Conservation (phyloP, 78 protist species). For the Speleostelium caveatum region DNA sequence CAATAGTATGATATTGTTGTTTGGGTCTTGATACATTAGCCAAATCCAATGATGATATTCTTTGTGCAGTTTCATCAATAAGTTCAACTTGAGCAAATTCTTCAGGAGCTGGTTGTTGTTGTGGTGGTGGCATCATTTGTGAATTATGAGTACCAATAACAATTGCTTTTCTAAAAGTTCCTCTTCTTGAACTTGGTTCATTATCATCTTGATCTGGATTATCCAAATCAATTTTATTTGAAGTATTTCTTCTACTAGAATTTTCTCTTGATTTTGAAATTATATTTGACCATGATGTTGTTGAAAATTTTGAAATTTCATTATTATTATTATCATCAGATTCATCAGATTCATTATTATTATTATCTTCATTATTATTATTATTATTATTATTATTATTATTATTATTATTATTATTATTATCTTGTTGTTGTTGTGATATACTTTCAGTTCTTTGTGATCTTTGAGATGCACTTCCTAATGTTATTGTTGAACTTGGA, state of each 20-base stretch:
- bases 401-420: neutral
- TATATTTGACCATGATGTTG: conserved; percentile 30
- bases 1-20: conserved; percentile 76
- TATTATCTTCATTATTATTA: neutral
- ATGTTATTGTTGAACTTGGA: neutral
- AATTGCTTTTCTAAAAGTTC: conserved; percentile 61
- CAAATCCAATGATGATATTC: conserved; percentile 55
- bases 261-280: conserved; percentile 1
- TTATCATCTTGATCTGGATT: neutral
- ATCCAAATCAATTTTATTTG: neutral
- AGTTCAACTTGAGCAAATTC: neutral
- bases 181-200: conserved; percentile 31
- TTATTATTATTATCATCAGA: conserved; percentile 29
- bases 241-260: conserved; percentile 2
- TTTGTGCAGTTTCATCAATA: neutral
- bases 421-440: neutral
- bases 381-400: neutral
- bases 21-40: conserved; percentile 64
- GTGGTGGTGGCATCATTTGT: neutral
- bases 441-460: too few relatives aligned
- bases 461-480: neutral
- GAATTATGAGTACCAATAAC: conserved; percentile 44
- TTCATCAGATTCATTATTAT: conserved; percentile 14
- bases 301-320: neutral
- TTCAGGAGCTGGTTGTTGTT: too few relatives aligned